Base-by-base conservation (phyloP, 306 rosid genomes). In the Lagenaria siceraria region DNA sequence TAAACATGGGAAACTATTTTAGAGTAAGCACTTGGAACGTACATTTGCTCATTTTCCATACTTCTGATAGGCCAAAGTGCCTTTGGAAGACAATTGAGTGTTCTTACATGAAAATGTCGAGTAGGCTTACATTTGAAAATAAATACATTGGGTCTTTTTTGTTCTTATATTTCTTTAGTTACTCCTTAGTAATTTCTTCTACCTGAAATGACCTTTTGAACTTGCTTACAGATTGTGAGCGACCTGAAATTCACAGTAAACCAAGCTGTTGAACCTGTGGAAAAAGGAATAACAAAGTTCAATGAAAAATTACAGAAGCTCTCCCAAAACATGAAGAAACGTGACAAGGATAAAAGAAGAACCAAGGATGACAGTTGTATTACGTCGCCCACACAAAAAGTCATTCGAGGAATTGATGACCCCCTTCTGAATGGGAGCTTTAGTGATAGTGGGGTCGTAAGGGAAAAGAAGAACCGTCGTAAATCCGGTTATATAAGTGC, bases 231-330 rank as follows among this genome's bases (percentile, higher is more conserved):
- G 98, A 96, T 96, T 75, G 99, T 96, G 77, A 88, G 85, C 2
- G 99, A 96, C 48, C 88, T 96, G 87, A 96, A 83, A 82, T 96
- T 96, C 87, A 92, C 98, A 18, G 98, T 96, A 55, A 87, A 84
- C 82, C 99, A 96, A 85, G 99, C 99, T 54, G 98, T 92, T 82
- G 97, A 84, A 83, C 99, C 99, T 22, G 84, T 96, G 69, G 99
- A 96, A 84, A 92, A 96, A 90, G 99, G 99, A 61, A 73, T 96
- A 82, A 88, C 93, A 56, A 88, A 80, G 85, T 92, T 96, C 85
- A 89, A 92, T 22, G 92, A 88, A 85, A 92, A 96, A 80, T 73
- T 92, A 10, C 92, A 90, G 78, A 85, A 31, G 84, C 88, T 96
- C 86, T 89, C 97, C 36, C 84, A 92, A 83, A 95, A 95, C 88